These are phyloP conservation scores for Beauveria scarabaeidicola DNA, from an alignment of 2,329 filamentous ascomycete genomes.

Conservation along the genomic window DNA sequence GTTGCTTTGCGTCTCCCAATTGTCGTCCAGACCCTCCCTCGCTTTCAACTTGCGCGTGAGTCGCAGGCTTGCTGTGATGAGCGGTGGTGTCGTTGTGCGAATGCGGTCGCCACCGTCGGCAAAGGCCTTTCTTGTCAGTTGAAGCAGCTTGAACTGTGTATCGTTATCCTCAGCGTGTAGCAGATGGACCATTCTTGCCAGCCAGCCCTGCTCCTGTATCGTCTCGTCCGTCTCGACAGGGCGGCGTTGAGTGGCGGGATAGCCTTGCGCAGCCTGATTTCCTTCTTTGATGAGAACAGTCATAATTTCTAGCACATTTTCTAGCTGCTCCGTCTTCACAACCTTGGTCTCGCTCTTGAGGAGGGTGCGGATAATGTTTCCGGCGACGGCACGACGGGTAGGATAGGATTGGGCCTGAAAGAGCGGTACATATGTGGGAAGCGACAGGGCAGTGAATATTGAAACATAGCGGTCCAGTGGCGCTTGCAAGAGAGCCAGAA, in stretches of 20 bases:
- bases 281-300: constrained; percentile 92
- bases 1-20: constrained; percentile 57
- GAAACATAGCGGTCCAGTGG: constrained; percentile 86
- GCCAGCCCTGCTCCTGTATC: constrained; percentile 94
- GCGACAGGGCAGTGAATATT: constrained; percentile 88
- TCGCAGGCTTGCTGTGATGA: constrained; percentile 85
- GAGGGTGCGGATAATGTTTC: constrained; percentile 76
- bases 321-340: constrained; percentile 67
- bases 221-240: constrained; percentile 88
- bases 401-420: constrained; percentile 88
- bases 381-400: constrained; percentile 82
- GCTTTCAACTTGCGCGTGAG: constrained; percentile 82
- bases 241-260: constrained; percentile 72
- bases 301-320: constrained; percentile 80
- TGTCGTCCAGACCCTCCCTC: constrained; percentile 71
- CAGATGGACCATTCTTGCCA: constrained; percentile 85
- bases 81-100: constrained; percentile 86
- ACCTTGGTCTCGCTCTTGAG: constrained; percentile 76
- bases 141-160: constrained; percentile 87
- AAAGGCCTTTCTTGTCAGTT: constrained; percentile 79
- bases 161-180: constrained; percentile 80
- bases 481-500: constrained; percentile 82
- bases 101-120: constrained; percentile 90
- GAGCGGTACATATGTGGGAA: constrained; percentile 86
- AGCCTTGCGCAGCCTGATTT: constrained; percentile 72